Evolutionary conservation across 2,329 filamentous ascomycete species (phyloP).

Genomic region (Colletotrichum sansevieriae): DNA sequence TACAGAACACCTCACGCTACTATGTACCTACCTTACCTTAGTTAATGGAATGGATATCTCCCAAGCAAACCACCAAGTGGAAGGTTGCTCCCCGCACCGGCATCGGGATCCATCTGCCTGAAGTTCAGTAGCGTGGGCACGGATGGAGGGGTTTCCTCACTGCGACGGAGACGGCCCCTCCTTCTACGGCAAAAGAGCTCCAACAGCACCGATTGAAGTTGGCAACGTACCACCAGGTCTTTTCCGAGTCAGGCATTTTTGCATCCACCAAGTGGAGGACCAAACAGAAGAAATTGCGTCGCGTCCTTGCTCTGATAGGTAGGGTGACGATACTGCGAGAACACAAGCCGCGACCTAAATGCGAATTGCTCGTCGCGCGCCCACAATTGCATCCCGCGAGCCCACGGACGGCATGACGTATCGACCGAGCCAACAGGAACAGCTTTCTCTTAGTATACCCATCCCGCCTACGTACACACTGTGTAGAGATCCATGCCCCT

Average conservation of each 20-base stretch:
- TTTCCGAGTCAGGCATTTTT: constrained; percentile 20
- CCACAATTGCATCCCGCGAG: constrained; percentile 22
- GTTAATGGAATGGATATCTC: too few species aligned
- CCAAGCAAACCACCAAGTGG: too few species aligned
- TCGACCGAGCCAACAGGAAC: constrained; percentile 22
- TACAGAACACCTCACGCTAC: too few species aligned
- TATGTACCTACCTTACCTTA: too few species aligned
- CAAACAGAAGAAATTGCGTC: not conserved
- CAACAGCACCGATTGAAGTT: not conserved
- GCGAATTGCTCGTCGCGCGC: constrained; percentile 18
- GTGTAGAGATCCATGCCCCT: constrained; percentile 35
- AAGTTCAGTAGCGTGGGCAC: constrained; percentile 5
- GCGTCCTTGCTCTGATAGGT: constrained; percentile 6
- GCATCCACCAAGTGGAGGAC: constrained; percentile 36
- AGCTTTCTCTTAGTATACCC: not conserved
- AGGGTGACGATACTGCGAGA: not conserved
- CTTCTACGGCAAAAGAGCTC: not conserved
- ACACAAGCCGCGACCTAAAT: not conserved
- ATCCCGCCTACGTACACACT: not conserved
- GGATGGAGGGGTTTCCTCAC: constrained; percentile 20
- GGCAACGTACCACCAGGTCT: not conserved
- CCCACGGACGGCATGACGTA: constrained; percentile 34
- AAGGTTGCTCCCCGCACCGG: constrained; percentile 27
- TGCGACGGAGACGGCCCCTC: constrained; percentile 11
- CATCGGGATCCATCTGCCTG: constrained; percentile 12